phyloP scores from a whole-genome alignment of 2,329 filamentous ascomycete genomes.

The Penicillium paneum region DNA sequence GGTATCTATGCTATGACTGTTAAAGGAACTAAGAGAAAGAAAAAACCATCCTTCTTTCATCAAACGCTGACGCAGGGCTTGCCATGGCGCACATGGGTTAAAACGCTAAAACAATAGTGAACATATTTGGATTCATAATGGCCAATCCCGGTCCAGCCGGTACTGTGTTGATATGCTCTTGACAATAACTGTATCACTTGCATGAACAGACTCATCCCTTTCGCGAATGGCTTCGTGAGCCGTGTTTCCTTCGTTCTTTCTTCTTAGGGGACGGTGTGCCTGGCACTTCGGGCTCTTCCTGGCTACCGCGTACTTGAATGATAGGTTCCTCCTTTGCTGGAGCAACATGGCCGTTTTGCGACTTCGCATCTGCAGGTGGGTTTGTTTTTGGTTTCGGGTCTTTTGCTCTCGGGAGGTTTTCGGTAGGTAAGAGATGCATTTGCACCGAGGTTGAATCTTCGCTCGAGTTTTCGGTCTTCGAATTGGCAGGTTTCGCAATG shows the following conservation, averaged over 20 bases:
- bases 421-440: constrained; percentile 8
- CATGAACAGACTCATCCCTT: neutral
- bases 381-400: neutral
- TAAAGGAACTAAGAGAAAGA: neutral
- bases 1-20: constrained; percentile 21
- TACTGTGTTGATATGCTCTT: neutral
- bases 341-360: neutral
- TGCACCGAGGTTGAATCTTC: constrained; percentile 6
- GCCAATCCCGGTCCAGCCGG: neutral
- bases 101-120: constrained; percentile 2
- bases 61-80: neutral
- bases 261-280: constrained; percentile 24
- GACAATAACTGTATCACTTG: neutral
- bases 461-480: neutral
- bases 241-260: constrained; percentile 1
- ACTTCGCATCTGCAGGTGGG: neutral
- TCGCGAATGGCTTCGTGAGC: constrained; percentile 1
- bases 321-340: constrained; percentile 13
- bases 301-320: constrained; percentile 32
- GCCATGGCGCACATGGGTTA: neutral
- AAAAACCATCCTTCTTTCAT: neutral
- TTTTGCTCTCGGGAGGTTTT: neutral
- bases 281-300: constrained; percentile 18
- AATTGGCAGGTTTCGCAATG: neutral
- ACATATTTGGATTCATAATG: neutral